Conservation (phyloP, 768 basidiomycete genomes). For the Paxillus rubicundulus region DNA sequence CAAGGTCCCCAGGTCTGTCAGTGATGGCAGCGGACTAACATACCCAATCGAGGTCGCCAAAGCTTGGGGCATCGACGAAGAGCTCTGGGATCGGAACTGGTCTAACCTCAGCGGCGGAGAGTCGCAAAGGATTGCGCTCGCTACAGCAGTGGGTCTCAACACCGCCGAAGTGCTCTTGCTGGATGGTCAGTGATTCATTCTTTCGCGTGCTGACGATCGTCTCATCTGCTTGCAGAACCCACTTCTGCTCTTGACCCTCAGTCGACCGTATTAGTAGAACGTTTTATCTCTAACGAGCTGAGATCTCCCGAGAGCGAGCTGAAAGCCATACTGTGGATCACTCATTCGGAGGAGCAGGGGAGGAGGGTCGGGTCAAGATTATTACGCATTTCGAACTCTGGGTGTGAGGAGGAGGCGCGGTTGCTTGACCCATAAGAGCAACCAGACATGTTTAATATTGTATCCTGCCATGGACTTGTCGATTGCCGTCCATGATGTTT, state of each 20-base stretch:
- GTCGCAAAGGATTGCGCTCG: slow-evolving; percentile 77
- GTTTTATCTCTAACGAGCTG: slow-evolving; percentile 52
- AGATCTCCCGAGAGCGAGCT: slow-evolving; percentile 45
- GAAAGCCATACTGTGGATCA: slow-evolving; percentile 84
- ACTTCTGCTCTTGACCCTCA: slow-evolving; percentile 83
- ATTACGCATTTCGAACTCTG: slow-evolving; percentile 45
- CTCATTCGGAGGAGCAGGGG: slow-evolving; percentile 81
- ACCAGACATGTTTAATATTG: neutral
- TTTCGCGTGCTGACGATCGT: neutral
- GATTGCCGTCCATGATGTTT: neutral
- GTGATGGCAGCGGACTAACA: slow-evolving; percentile 24
- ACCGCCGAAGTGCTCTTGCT: slow-evolving; percentile 77
- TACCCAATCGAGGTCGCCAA: slow-evolving; percentile 53
- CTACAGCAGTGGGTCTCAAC: slow-evolving; percentile 68
- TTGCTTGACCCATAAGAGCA: slow-evolving; percentile 25
- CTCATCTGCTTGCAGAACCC: slow-evolving; percentile 55
- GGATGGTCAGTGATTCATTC: slow-evolving; percentile 55
- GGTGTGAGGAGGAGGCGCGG: slow-evolving; percentile 40
- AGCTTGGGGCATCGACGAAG: slow-evolving; percentile 62
- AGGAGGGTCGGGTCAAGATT: slow-evolving; percentile 71
- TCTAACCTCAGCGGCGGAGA: slow-evolving; percentile 82
- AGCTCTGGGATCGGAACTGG: slow-evolving; percentile 82
- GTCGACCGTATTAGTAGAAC: slow-evolving; percentile 65
- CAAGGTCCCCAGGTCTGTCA: slow-evolving; percentile 25
- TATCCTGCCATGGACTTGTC: neutral